Percentiles rank a stretch among this genome's conserved stretches.
Evolutionary conservation across 2,329 filamentous ascomycete species (phyloP).

Genomic region (Bipolaris gigantea): DNA sequence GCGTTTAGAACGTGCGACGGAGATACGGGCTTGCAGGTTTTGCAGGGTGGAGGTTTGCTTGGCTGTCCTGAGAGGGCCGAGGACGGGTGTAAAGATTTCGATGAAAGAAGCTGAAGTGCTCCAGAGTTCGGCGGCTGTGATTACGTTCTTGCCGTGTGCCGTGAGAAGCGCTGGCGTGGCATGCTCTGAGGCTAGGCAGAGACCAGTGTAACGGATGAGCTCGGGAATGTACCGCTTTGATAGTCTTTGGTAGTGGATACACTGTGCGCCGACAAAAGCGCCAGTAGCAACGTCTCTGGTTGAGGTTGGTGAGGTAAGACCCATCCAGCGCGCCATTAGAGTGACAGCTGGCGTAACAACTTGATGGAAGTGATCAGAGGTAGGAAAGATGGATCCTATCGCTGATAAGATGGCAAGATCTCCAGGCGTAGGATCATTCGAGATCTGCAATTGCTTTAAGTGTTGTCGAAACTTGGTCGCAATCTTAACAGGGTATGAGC

Average conservation of each 20-base stretch:
- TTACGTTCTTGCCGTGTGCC: constrained; percentile 67
- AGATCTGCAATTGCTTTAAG: constrained; percentile 59
- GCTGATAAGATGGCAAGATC: constrained; percentile 85
- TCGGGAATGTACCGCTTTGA: constrained; percentile 91
- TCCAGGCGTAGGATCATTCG: constrained; percentile 61
- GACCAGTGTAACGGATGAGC: constrained; percentile 76
- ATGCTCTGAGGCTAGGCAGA: constrained; percentile 61
- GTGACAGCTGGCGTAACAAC: constrained; percentile 89
- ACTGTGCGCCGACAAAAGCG: constrained; percentile 76
- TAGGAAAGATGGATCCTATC: constrained; percentile 83
- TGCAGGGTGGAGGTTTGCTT: constrained; percentile 55
- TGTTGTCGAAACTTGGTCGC: constrained; percentile 76
- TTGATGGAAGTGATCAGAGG: constrained; percentile 95
- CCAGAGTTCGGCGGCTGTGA: constrained; percentile 73
- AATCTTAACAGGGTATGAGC: constrained; percentile 78
- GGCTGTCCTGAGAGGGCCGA: constrained; percentile 37
- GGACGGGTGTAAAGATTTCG: constrained; percentile 73
- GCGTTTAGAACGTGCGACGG: constrained; percentile 66
- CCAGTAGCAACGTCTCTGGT: constrained; percentile 72
- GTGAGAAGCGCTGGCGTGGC: constrained; percentile 53
- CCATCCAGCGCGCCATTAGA: constrained; percentile 80
- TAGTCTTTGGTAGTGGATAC: constrained; percentile 77
- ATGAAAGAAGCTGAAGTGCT: constrained; percentile 70
- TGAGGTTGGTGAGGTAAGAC: constrained; percentile 69
- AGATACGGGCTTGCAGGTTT: constrained; percentile 64